Base-by-base conservation (phyloP, 169 alveolate species). In the Neospora caninum region DNA sequence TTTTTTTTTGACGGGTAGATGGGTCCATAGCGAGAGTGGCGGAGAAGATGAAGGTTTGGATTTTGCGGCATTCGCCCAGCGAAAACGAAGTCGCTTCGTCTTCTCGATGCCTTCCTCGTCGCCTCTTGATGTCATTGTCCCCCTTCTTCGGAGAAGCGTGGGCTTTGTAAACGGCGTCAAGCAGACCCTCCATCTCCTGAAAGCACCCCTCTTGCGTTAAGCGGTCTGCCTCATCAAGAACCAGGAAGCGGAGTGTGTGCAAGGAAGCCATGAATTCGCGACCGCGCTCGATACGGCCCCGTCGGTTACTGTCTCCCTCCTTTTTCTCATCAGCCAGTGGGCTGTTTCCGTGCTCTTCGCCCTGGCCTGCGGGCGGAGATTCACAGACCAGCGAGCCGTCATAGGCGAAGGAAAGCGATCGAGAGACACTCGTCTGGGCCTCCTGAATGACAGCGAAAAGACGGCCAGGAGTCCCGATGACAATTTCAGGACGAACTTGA, bases 401-500 rank as follows among this genome's bases (percentile, higher is more conserved):
- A 78, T 18, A 43, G 45, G 43, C 86, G 13, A 78, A 43, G 29
- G 86, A 4, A 4, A 29, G 39, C 29, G 49, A 10, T 13, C 86
- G 86, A 16, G 86, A 78, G 29, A 54, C 45, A 20, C 80, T 29
- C 0, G 88, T 36, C 22, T 27, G 53, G 29, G 39, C 54, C 31
- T 67, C 82, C 67, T 45, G 80, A 64, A 43, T 0, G 73, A 92
- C 49, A 45, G 91, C 86, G 70, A 42, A 69, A 45, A 99, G 96
- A 94, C 99, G 97, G 36, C 99, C 99, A 0, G 99, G 99, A 6
- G 99, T 99, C 20, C 99, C 99, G 20, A 99, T 98, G 31, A 99
- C 97, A 38, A 99, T 96, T 94, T 99, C 99, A 0, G 99, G 99
- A 80, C 97, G 97, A 94, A 98, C 98, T 22, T 29, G 42, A 9